Base-by-base conservation (phyloP, 2,329 filamentous ascomycete species). In the Exophiala calicioides region DNA sequence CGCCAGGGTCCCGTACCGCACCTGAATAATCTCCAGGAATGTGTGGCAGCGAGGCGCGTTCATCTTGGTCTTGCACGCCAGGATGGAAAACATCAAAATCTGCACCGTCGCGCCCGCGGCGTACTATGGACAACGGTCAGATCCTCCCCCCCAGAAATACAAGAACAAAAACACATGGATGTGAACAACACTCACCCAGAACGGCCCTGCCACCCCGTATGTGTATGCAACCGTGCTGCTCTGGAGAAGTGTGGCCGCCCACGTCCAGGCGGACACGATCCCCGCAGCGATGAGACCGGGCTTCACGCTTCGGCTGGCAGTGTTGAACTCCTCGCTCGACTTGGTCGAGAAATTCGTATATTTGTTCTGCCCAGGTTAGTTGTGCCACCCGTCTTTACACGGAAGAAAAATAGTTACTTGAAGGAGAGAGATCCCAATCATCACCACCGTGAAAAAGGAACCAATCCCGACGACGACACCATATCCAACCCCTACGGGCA, bases 291-390 rank as follows among this genome's bases (percentile, higher is more conserved):
- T 88, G 8, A 95, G 76, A 30, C 90, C 90, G 5, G 88, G 89
- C 64, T 95, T 95, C 56, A 95, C 87, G 2, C 86, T 90, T 52
- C 90, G 77, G 16, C 89, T 88, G 35, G 90, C 90, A 0, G 89
- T 95, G 56, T 80, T 90, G 75, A 95, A 95, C 81, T 90, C 91
- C 70, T 95, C 90, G 0, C 86, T 90, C 0, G 90, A 95, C 65
- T 93, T 88, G 3, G 90, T 73, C 64, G 90, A 46, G 40, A 45
- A 51, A 9, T 49, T 48, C 16, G 50, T 56, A 26, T 54, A 54
- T 39, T 44, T 43, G 27, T 49, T 54, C 45, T 50, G 40, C 3
- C 18, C 4, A 12, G 16, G 6, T 37, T 10, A 43, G 26, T 21
- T 9, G 13, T 10, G 15, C 3, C 8, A 33, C 16, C 16, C 16